Evolutionary conservation across 257 asterid species (phyloP), one percentile per base, ranked within the genome.

Genomic region (Oldenlandia corymbosa): DNA sequence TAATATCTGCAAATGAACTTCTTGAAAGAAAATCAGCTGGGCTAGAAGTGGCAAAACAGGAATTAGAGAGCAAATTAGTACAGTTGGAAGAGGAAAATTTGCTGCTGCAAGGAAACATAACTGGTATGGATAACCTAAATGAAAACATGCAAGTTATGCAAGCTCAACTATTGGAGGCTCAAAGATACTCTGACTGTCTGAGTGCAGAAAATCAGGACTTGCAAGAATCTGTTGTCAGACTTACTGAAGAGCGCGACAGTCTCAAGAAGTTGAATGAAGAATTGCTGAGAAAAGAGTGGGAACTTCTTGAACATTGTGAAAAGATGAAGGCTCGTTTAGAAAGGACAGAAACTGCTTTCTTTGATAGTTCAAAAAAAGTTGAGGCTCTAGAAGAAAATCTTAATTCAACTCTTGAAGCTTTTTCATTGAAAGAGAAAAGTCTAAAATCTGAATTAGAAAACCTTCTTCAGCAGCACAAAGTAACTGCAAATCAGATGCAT

Each of bases 321-420:
- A 72, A 65, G 42, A 53, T 90, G 76, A 83, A 54, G 63, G 68
- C 68, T 67, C 87, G 73, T 68, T 48, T 87, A 48, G 67, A 58
- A 13, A 76, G 80, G 59, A 69, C 77, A n/a, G 77, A 79, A 73
- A 62, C 71, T 57, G 62, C 68, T 24, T 68, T 82, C 80, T 71
- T 59, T 18, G 79, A 72, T 60, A 75, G 78, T 78, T 72, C 77
- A 18, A 68, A 62, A 62, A 82, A 69, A 69, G 75, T 80, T 41
- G 76, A 77, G 63, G 68, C 68, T 70, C 65, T 85, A 32, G 94
- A 87, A 68, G 80, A 65, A 70, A 82, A 66, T 67, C 83, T 87
- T 56, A 21, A 70, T 62, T 77, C 82, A 8, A 46, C 62, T 71
- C 56, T 72, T 55, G 77, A 76, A 21, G 80, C 74, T 16, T 85